Evolutionary conservation across 2,329 filamentous ascomycete species (phyloP).

Genomic region (Diaporthe vaccinii): DNA sequence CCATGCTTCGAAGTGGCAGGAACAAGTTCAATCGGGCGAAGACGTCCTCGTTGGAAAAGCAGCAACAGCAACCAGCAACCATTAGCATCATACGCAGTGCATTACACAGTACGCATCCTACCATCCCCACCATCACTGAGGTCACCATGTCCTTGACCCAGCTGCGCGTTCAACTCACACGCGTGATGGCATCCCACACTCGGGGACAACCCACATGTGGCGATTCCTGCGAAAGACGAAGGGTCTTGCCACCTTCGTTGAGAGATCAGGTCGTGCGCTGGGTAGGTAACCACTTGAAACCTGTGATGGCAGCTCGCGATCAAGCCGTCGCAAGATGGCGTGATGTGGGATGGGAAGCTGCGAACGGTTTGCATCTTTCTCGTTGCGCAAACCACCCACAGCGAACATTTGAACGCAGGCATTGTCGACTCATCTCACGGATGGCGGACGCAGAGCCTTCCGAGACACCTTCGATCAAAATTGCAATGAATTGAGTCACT

Average conservation of each 20-base stretch:
- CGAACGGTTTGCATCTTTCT: not conserved
- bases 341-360: not conserved
- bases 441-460: not conserved
- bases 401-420: not conserved
- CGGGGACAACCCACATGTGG: not conserved
- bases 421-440: not conserved
- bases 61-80: not conserved
- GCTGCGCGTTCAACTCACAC: not conserved
- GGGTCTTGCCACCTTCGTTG: too few species aligned
- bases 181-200: not conserved
- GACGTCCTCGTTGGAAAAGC: not conserved
- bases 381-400: not conserved
- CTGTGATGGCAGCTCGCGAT: not conserved
- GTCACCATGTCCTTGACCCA: constrained; percentile 3
- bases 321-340: not conserved
- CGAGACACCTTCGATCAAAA: not conserved
- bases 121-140: not conserved
- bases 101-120: not conserved
- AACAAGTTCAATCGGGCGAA: not conserved
- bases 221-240: not conserved
- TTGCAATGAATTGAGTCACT: not conserved
- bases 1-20: not conserved
- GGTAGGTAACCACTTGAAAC: not conserved
- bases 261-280: not conserved
- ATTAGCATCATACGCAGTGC: not conserved